Percentiles rank a stretch among this genome's conserved stretches.
These are phyloP conservation scores for Phytophthora sansomeana DNA, from an alignment of 352 stramenopile genomes.

Conservation along the genomic window DNA sequence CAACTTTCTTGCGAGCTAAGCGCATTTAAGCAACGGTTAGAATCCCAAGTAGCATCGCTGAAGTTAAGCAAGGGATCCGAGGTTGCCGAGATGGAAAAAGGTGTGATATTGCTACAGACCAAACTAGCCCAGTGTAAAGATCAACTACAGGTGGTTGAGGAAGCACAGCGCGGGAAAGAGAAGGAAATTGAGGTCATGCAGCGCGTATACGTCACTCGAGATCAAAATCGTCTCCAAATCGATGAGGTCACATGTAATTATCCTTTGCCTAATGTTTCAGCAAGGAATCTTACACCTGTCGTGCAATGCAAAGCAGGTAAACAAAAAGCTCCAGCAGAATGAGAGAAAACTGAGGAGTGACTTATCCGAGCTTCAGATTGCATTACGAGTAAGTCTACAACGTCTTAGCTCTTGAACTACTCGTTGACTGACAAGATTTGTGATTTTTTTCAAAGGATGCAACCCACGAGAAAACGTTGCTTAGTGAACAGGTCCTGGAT, in stretches of 20 bases:
- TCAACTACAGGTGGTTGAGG: slow-evolving; percentile 43
- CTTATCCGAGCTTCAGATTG: slow-evolving; percentile 60
- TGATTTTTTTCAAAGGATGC: slow-evolving; percentile 44
- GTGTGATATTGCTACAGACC: slow-evolving; percentile 41
- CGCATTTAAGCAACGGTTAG: slow-evolving; percentile 44
- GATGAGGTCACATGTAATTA: slow-evolving; percentile 48
- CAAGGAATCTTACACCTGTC: neutral
- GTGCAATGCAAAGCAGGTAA: slow-evolving; percentile 25
- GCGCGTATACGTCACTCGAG: slow-evolving; percentile 43
- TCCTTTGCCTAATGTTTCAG: neutral
- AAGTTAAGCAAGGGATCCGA: slow-evolving; percentile 31
- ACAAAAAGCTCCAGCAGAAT: slow-evolving; percentile 55
- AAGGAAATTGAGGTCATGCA: slow-evolving; percentile 55
- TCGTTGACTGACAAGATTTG: neutral
- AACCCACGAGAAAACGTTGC: slow-evolving; percentile 60
- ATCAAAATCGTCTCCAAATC: slow-evolving; percentile 49
- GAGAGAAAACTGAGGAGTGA: slow-evolving; percentile 66
- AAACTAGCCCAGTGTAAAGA: slow-evolving; percentile 54
- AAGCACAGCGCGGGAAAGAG: slow-evolving; percentile 58
- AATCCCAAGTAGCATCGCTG: slow-evolving; percentile 40
- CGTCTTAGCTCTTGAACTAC: neutral
- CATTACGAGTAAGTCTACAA: slow-evolving; percentile 45
- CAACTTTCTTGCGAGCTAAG: slow-evolving; percentile 42
- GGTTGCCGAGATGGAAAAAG: slow-evolving; percentile 36
- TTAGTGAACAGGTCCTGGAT: slow-evolving; percentile 56